Base-by-base conservation (phyloP, 768 basidiomycete species). In the Mycena haematopus region DNA sequence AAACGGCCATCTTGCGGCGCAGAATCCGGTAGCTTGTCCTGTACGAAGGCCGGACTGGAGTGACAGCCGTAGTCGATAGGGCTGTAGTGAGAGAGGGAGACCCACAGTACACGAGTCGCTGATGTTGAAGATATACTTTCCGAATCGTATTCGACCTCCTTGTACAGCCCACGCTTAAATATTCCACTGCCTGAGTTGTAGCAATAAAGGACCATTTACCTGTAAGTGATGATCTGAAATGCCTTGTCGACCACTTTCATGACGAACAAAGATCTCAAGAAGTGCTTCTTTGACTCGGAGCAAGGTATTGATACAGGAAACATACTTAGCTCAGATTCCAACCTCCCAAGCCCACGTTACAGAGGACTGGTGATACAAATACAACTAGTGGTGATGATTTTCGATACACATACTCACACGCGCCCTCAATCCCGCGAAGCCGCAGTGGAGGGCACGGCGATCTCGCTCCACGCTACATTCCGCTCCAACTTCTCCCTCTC, bases 381-480 rank as follows among this genome's bases (percentile, higher is more conserved):
- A 45, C 44, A 45, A 22, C 4, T 22, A 10, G n/a, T 42, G 42
- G n/a, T 13, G 42, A 42, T n/a, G n/a, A n/a, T n/a, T 38, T 14
- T 13, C 36, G 17, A n/a, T 42, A 9, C n/a, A 3, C 40, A 7
- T 10, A 9, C 9, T 31, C 29, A 31, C 9, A 31, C n/a, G n/a
- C n/a, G n/a, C 29, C 29, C n/a, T 42, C 40, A 45, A 45, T 24
- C 10, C 22, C 44, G 21, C 44, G 2, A 8, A 45, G 22, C 21
- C 21, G 6, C 50, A 22, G 50, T 22, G 31, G 49, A 31, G 15
- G 47, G 27, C 3, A 9, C 27, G 7, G 47, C 27, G 19, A 50
- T 17, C 33, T 66, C 69, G 57, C 68, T 21, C 56, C 56, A 46
- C 8, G 45, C 42, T 14, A 19, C 19, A 13, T 19, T 42, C 52